Evolutionary conservation across 441 rosid genomes (phyloP), one percentile per base, ranked within the genome.

Genomic region (Adansonia gregorii): DNA sequence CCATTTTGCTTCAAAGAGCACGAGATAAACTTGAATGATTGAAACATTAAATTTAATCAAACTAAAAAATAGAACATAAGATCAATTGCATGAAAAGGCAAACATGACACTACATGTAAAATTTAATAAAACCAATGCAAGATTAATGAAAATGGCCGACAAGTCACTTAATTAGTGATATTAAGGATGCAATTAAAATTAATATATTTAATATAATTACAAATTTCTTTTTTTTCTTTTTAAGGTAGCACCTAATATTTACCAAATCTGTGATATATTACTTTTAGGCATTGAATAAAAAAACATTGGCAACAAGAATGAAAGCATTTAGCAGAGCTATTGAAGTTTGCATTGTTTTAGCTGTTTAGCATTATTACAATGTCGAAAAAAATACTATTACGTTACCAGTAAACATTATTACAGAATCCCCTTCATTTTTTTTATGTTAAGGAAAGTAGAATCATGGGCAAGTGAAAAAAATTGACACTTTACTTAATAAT

Each of bases 391-490:
- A 58, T 4, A 65, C 55, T 52, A 55, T 48, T 70, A 41, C 67
- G 59, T 61, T 74, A 24, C 59, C 69, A 61, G 46, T 17, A 1
- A 41, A 17, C 24, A 74, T 20, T 61, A 15, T 61, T 74, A 19
- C 67, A 73, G 55, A 20, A 22, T 27, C 35, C 35, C 17, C 55
- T 5, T 11, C 48, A 27, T 27, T 27, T 27, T 10, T 58, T 20
- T 24, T 45, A 20, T 24, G 70, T 61, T 60, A 75, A 49, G 20
- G 39, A 43, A 39, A 51, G 52, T 52, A 77, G 20, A 46, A 70
- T 77, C 60, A 69, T 58, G 27, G 4, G 74, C 10, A 48, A 48
- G 54, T 66, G 51, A 67, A 63, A 17, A 31, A 63, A 64, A 64
- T 22, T 7, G 20, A 51, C 27, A 58, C n/a, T 69, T 31, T 41